Evolutionary conservation across 2,329 filamentous ascomycete genomes (phyloP), one percentile per base, ranked within the genome.

Genomic region (Ascomycota sp.): DNA sequence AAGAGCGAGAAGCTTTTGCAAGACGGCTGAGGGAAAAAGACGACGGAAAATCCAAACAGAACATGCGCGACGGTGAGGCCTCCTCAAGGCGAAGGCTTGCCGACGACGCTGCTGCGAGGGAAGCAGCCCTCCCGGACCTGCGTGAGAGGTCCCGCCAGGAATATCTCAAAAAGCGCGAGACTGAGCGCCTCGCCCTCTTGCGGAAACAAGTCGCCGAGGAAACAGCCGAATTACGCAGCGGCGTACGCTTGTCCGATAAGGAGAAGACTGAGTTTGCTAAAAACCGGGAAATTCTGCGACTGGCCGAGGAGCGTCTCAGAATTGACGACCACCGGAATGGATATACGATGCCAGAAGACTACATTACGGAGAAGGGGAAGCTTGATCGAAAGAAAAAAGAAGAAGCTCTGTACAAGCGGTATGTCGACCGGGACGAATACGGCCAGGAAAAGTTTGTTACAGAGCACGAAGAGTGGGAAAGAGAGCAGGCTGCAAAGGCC

Each of bases 381-480:
- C 75, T 92, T 36, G 79, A 92, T 46, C 65, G 66, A 40, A 83
- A 78, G 48, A 78, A 79, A 47, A 95, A 95, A 48, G 71, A 89
- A 37, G 80, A 91, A 17, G 81, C 80, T 0, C 63, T 98, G 8
- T 93, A 92, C 54, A 85, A 82, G 48, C 71, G 85, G 30, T 86
- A 93, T 41, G 75, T 93, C 4, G 85, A 94, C 37, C 68, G 69
- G 35, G 83, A 92, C 41, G 80, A 91, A 42, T 75, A 75, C 41
- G 85, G 85, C 4, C 75, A 89, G 38, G 86, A 94, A 48, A 76
- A 75, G 42, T 91, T 82, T 41, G 70, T 93, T 33, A 93, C 83
- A 0, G 89, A 98, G 48, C 79, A 93, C 38, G 85, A 98, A 36
- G 80, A 93, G 45, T 98, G 86, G 86, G 89, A 98, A 48, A 61